A percentile compares a stretch with the other conserved stretches of the same genome.
These are phyloP conservation scores for Taphrina betulina DNA, from an alignment of 1,139 yeast genomes.

Conservation along the genomic window DNA sequence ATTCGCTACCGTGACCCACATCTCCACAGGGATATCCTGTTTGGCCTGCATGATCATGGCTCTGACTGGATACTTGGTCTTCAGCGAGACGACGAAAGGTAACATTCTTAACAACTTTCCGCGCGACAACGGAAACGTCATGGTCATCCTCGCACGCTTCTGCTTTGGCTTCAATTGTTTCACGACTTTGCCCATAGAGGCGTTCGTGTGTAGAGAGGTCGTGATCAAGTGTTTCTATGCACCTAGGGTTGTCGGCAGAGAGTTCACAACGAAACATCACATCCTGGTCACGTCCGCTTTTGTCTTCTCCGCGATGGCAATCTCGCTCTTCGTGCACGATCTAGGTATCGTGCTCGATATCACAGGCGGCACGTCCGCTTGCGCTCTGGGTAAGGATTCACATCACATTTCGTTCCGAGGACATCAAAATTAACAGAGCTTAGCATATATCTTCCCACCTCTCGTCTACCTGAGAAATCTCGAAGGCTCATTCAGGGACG, in stretches of 20 bases:
- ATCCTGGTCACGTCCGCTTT: constrained; percentile 64
- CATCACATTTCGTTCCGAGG: background rate
- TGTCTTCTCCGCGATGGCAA: constrained; percentile 68
- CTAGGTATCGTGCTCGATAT: constrained; percentile 84
- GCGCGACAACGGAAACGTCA: constrained; percentile 54
- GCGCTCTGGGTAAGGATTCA: constrained; percentile 54
- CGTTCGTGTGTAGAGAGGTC: constrained; percentile 86
- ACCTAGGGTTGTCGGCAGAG: constrained; percentile 23
- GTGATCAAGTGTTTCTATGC: constrained; percentile 60
- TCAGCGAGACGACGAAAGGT: constrained; percentile 78
- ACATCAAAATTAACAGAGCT: background rate
- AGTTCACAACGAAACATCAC: constrained; percentile 48
- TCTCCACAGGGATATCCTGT: constrained; percentile 79
- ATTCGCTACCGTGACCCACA: constrained; percentile 74
- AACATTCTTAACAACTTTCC: constrained; percentile 84
- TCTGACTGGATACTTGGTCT: constrained; percentile 70
- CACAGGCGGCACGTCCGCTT: constrained; percentile 91
- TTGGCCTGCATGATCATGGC: constrained; percentile 78
- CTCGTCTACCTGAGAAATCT: constrained; percentile 71
- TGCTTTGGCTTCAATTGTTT: constrained; percentile 72
- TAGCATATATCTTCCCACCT: constrained; percentile 86
- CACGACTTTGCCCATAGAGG: constrained; percentile 87
- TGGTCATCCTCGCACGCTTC: constrained; percentile 61
- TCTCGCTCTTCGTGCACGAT: constrained; percentile 79
- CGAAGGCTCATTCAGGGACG: constrained; percentile 45